Percentiles rank a stretch among this genome's conserved stretches.
These are phyloP conservation scores for Saturnispora bothae DNA, from an alignment of 805 yeast species.

Conservation along the genomic window DNA sequence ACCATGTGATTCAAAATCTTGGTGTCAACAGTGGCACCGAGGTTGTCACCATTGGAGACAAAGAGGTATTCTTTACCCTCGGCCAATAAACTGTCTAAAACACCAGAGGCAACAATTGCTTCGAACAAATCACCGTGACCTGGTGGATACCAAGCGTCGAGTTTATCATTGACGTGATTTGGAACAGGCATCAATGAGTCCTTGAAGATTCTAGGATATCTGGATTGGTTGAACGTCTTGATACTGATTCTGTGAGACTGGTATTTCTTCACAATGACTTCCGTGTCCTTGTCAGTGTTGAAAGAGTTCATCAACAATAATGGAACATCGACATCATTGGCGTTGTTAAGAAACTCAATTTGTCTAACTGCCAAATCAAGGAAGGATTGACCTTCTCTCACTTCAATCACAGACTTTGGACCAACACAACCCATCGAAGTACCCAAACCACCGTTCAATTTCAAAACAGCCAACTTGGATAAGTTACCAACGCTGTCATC, in stretches of 20 bases:
- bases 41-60: slow-evolving; percentile 95
- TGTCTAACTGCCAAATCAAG: slow-evolving; percentile 93
- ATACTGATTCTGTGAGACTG: slow-evolving; percentile 93
- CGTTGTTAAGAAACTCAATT: slow-evolving; percentile 87
- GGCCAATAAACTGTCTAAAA: slow-evolving; percentile 76
- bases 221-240: slow-evolving; percentile 94
- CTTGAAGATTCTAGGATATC: slow-evolving; percentile 89
- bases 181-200: slow-evolving; percentile 97
- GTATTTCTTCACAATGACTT: slow-evolving; percentile 89
- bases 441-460: slow-evolving; percentile 96
- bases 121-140: slow-evolving; percentile 98
- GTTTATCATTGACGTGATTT: slow-evolving; percentile 53
- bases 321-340: slow-evolving; percentile 88
- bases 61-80: slow-evolving; percentile 93
- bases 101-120: slow-evolving; percentile 79
- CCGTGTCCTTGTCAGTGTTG: slow-evolving; percentile 95
- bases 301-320: slow-evolving; percentile 95
- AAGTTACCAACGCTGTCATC: slow-evolving; percentile 35
- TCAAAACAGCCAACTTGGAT: slow-evolving; percentile 84
- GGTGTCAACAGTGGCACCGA: slow-evolving; percentile 96
- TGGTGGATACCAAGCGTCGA: slow-evolving; percentile 98
- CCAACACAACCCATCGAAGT: slow-evolving; percentile 99
- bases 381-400: slow-evolving; percentile 96
- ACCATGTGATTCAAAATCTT: slow-evolving; percentile 87
- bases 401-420: slow-evolving; percentile 96